These are phyloP conservation scores for Ophiocordyceps robertsii DNA, from an alignment of 2,329 filamentous ascomycete genomes.

Conservation along the genomic window DNA sequence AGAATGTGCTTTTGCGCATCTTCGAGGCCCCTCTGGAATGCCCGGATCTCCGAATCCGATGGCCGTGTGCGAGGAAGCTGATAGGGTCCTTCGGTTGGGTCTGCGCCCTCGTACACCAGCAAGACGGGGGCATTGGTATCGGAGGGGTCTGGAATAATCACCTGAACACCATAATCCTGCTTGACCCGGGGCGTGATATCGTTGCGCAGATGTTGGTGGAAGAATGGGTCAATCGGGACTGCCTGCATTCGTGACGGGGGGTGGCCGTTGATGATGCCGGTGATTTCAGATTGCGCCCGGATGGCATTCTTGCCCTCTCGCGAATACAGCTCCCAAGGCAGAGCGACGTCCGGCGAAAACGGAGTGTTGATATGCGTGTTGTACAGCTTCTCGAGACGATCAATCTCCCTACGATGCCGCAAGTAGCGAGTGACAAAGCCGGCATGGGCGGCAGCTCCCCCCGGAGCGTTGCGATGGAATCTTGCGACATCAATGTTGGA, in stretches of 20 bases:
- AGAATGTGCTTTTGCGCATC: slow-evolving; percentile 45
- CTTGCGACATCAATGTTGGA: slow-evolving; percentile 70
- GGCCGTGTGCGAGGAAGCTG: slow-evolving; percentile 41
- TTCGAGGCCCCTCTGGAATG: slow-evolving; percentile 40
- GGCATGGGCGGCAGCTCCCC: slow-evolving; percentile 65
- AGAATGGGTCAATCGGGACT: slow-evolving; percentile 63
- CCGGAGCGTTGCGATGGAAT: slow-evolving; percentile 61
- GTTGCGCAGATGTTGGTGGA: slow-evolving; percentile 57
- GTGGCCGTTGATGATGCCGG: slow-evolving; percentile 58
- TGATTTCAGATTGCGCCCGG: slow-evolving; percentile 62
- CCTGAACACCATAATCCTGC: slow-evolving; percentile 56
- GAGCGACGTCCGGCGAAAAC: slow-evolving; percentile 50
- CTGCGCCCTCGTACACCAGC: slow-evolving; percentile 61
- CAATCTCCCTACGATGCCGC: slow-evolving; percentile 66
- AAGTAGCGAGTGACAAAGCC: slow-evolving; percentile 81
- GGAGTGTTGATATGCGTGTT: slow-evolving; percentile 81
- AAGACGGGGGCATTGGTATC: slow-evolving; percentile 51
- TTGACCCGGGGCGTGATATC: slow-evolving; percentile 51
- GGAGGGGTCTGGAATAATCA: slow-evolving; percentile 54
- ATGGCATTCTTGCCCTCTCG: slow-evolving; percentile 73
- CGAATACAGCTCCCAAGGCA: slow-evolving; percentile 81
- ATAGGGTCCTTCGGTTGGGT: slow-evolving; percentile 31
- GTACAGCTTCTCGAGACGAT: slow-evolving; percentile 67
- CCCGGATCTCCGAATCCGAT: slow-evolving; percentile 31
- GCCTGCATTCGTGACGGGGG: slow-evolving; percentile 59